These are phyloP conservation scores for Clitopilus passeckerianus DNA, from an alignment of 768 basidiomycete species.

Conservation along the genomic window DNA sequence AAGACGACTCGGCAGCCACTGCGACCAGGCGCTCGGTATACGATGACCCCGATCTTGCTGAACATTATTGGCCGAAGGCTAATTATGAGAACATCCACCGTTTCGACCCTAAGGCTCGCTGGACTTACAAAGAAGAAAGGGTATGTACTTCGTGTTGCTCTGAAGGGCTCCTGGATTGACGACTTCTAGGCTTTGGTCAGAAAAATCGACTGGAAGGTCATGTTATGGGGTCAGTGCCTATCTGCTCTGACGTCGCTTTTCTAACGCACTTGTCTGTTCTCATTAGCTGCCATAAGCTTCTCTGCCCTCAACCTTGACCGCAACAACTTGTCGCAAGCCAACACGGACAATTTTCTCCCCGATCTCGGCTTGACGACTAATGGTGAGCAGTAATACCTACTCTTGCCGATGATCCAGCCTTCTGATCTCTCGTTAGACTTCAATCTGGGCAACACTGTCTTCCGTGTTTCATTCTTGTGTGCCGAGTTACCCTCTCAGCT, in stretches of 20 bases:
- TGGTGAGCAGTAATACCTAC: slow-evolving; percentile 13
- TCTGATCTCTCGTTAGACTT: slow-evolving; percentile 29
- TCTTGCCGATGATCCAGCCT: too few species aligned
- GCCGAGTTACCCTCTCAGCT: slow-evolving; percentile 66
- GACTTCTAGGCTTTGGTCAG: slow-evolving; percentile 36
- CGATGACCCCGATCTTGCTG: slow-evolving; percentile 41
- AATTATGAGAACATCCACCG: slow-evolving; percentile 53
- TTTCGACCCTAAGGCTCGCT: slow-evolving; percentile 52
- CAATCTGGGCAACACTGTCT: slow-evolving; percentile 52
- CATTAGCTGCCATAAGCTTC: slow-evolving; percentile 45
- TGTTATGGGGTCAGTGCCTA: slow-evolving; percentile 34
- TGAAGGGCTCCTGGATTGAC: neutral
- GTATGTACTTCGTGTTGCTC: slow-evolving; percentile 5
- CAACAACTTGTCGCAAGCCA: slow-evolving; percentile 51
- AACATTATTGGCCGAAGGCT: slow-evolving; percentile 43
- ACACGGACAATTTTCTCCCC: slow-evolving; percentile 51
- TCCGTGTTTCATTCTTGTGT: slow-evolving; percentile 43
- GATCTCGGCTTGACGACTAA: slow-evolving; percentile 51
- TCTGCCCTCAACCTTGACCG: slow-evolving; percentile 53
- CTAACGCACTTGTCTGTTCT: neutral
- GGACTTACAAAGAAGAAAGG: slow-evolving; percentile 56
- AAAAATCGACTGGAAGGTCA: slow-evolving; percentile 59
- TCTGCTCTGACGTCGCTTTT: neutral
- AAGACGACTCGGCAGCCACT: slow-evolving; percentile 29
- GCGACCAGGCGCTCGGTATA: slow-evolving; percentile 49